Base-by-base conservation (phyloP, 139 green algal genomes). In the Ulvella scutata region DNA sequence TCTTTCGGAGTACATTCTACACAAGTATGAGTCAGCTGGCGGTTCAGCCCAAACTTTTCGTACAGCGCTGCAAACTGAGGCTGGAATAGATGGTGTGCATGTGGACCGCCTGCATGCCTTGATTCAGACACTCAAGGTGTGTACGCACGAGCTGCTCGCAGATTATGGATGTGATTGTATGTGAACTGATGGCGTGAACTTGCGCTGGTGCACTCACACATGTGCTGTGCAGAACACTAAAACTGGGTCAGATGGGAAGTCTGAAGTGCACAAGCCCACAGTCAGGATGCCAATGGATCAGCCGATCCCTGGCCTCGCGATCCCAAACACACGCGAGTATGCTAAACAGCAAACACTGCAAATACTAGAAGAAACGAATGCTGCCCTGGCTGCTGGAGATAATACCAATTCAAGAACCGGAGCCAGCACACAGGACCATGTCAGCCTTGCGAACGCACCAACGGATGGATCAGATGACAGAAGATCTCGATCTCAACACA, bases 271-370 rank as follows among this genome's bases (percentile, higher is more conserved):
- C 1, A 67, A 67, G 20, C 51, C 51, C 51, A 67, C 51, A 67
- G 51, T 67, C 0, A 67, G 51, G 20, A 10, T 67, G 51, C 51
- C 51, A n/a, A n/a, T 36, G 51, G 33, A 67, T 26, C n/a, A 9
- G 1, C n/a, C 51, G 17, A 82, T 87, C 20, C 84, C 85, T 3
- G 91, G 88, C 4, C 79, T 97, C 9, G 86, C 86, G 0, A 74
- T 94, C n/a, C 79, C 79, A 2, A 89, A 97, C 82, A 89, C 84
- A 2, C 72, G 81, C 4, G 87, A 96, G 9, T 82, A 87, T 34
- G 87, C 84, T 26, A 90, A 88, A 76, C 38, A 83, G 61, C 79
- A 96, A 74, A 79, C 92, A 61, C 43, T 84, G 28, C 84, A 92
- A 36, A 39, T 94, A 43, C 34, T 90, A 40, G 76, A 74, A 7